phyloP scores from a whole-genome alignment of 371 early-diverging fungal species.

The Entomophthora muscae region DNA sequence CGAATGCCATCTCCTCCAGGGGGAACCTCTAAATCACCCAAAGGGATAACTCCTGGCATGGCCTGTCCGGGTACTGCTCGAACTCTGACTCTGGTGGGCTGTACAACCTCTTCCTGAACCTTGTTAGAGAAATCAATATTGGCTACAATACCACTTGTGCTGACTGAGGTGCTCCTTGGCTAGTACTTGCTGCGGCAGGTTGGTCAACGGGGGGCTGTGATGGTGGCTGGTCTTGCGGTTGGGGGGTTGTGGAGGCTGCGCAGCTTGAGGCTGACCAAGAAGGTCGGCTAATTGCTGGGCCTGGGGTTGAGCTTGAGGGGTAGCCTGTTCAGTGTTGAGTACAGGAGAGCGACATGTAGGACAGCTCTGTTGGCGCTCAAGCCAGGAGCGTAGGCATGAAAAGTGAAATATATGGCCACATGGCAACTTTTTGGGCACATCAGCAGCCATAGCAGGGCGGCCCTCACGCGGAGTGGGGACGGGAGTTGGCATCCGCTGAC shows the following conservation, averaged over 20 bases:
- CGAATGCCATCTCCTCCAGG: not conserved
- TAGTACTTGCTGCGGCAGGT: no score
- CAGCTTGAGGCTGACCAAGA: slow-evolving; percentile 18
- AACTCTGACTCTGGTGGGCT: not conserved
- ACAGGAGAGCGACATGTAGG: slow-evolving; percentile 75
- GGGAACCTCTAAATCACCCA: not conserved
- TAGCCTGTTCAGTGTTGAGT: slow-evolving; percentile 2
- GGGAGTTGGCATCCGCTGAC: not conserved
- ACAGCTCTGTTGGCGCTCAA: slow-evolving; percentile 96
- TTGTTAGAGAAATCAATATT: no score
- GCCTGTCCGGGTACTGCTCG: not conserved
- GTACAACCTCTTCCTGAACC: no score
- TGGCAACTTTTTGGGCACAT: slow-evolving; percentile 80
- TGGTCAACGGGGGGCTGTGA: no score
- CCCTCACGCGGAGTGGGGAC: slow-evolving; percentile 6
- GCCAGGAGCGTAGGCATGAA: slow-evolving; percentile 92
- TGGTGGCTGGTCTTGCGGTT: no score
- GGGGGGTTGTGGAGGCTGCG: slow-evolving; percentile 25
- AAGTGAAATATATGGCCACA: slow-evolving; percentile 98
- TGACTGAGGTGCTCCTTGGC: no score
- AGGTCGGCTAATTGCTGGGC: not conserved
- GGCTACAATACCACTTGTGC: no score
- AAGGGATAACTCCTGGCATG: not conserved
- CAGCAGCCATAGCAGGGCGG: slow-evolving; percentile 20
- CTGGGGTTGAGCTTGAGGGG: not conserved